A percentile compares a stretch with the other conserved stretches of the same genome.
These are phyloP conservation scores for Lepidium sativum DNA, from an alignment of 345 rosid species.

Conservation along the genomic window DNA sequence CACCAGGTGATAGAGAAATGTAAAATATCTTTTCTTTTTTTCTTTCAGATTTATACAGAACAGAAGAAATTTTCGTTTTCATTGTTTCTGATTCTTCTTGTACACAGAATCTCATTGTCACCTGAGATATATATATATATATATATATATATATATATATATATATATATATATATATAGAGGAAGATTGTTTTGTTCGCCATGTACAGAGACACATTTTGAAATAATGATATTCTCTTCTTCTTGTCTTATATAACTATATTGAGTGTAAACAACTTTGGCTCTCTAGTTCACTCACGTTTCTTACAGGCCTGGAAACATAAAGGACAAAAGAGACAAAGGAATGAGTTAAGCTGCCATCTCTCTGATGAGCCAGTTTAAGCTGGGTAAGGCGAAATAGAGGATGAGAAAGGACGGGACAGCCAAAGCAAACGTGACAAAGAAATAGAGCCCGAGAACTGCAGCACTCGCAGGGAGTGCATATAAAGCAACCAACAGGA, in stretches of 20 bases:
- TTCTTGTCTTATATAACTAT: neutral
- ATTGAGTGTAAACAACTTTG: neutral
- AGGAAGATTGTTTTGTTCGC: slow-evolving; percentile 11
- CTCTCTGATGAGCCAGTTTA: slow-evolving; percentile 71
- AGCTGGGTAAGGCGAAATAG: slow-evolving; percentile 47
- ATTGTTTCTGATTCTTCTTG: slow-evolving; percentile 29
- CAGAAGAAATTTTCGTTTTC: slow-evolving; percentile 1
- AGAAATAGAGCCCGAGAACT: slow-evolving; percentile 43
- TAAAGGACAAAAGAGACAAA: slow-evolving; percentile 3
- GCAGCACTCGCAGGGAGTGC: slow-evolving; percentile 65
- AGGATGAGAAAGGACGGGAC: slow-evolving; percentile 57
- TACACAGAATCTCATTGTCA: slow-evolving; percentile 22
- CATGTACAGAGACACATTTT: slow-evolving; percentile 13
- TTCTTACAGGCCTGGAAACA: slow-evolving; percentile 5
- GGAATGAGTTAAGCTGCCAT: slow-evolving; percentile 31
- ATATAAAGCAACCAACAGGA: slow-evolving; percentile 44
- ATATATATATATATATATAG: neutral
- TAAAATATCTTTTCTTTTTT: neutral
- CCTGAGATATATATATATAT: too few species aligned
- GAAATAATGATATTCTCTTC: slow-evolving; percentile 10
- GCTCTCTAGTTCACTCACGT: neutral
- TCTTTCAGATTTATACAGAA: slow-evolving; percentile 12
- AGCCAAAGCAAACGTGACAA: slow-evolving; percentile 52
- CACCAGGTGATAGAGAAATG: slow-evolving; percentile 28
- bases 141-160: too few species aligned